A percentile compares a stretch with the other conserved stretches of the same genome.
These are phyloP conservation scores for Exophiala calicioides DNA, from an alignment of 2,329 filamentous ascomycete genomes.

Conservation along the genomic window DNA sequence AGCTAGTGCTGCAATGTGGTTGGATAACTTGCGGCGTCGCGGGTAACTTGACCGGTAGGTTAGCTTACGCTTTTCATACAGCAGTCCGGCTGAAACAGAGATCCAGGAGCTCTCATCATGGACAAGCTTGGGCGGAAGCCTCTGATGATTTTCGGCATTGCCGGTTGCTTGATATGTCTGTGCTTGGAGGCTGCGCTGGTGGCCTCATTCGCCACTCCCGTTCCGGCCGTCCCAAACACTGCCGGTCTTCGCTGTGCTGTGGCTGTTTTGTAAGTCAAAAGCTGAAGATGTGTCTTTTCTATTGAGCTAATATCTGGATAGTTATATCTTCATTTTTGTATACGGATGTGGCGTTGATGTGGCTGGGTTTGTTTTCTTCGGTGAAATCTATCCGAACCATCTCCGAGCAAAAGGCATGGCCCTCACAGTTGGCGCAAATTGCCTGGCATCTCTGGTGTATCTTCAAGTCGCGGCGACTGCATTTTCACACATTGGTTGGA, in stretches of 20 bases:
- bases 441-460: conserved; percentile 13
- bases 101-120: conserved; percentile 29
- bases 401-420: conserved; percentile 21
- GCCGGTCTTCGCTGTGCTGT: conserved; percentile 38
- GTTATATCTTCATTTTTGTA: conserved; percentile 21
- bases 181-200: conserved; percentile 21
- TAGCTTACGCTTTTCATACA: background rate
- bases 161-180: conserved; percentile 15
- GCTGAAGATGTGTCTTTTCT: background rate
- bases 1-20: conserved; percentile 15
- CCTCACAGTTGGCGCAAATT: conserved; percentile 5
- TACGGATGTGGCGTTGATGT: conserved; percentile 15
- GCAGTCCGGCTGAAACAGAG: conserved; percentile 6
- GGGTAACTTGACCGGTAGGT: conserved; percentile 8
- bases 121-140: too few species aligned
- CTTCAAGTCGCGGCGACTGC: conserved; percentile 27
- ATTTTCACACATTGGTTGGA: conserved; percentile 37
- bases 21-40: conserved; percentile 15
- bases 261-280: conserved; percentile 37
- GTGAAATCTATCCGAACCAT: conserved; percentile 21
- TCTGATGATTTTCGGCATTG: conserved; percentile 30
- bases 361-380: conserved; percentile 17
- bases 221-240: conserved; percentile 26
- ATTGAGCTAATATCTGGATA: conserved; percentile 3
- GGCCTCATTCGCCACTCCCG: conserved; percentile 17